Evolutionary conservation across 495 filamentous ascomycete species (phyloP).

Genomic region (Aspergillus indologenus): DNA sequence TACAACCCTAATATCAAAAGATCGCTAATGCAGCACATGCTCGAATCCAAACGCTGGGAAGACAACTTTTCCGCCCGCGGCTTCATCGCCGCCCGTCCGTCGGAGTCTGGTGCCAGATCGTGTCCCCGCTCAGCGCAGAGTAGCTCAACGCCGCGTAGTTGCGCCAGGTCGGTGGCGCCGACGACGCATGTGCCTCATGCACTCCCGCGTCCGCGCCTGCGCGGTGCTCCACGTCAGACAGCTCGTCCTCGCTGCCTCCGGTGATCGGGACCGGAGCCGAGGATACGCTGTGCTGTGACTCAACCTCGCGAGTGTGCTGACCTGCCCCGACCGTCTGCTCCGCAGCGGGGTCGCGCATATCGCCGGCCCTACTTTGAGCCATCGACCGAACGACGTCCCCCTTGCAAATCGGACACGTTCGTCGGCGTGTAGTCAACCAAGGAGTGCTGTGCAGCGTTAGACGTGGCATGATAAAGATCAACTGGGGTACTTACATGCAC

Average conservation of each 20-base stretch:
- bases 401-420: conserved; percentile 97
- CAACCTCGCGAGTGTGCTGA: conserved; percentile 22
- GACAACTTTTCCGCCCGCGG: not conserved
- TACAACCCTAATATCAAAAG: conserved; percentile 29
- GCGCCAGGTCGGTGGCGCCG: conserved; percentile 39
- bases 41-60: conserved; percentile 20
- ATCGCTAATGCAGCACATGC: conserved; percentile 41
- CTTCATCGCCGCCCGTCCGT: conserved; percentile 43
- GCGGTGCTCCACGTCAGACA: conserved; percentile 40
- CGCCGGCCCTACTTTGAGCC: conserved; percentile 44
- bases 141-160: conserved; percentile 45
- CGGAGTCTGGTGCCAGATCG: conserved; percentile 48
- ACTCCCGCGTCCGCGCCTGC: conserved; percentile 37
- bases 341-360: conserved; percentile 43
- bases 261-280: conserved; percentile 48
- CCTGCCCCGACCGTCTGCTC: conserved; percentile 38
- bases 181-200: conserved; percentile 37
- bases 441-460: conserved; percentile 67
- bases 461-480: not conserved
- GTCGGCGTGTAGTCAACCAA: conserved; percentile 92
- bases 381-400: conserved; percentile 81
- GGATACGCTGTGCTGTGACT: conserved; percentile 35
- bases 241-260: conserved; percentile 28
- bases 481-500: conserved; percentile 81
- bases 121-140: conserved; percentile 50